Percentiles rank a stretch among this genome's conserved stretches.
These are phyloP conservation scores for Ophiocordyceps camponoti-rufipedis DNA, from an alignment of 2,329 filamentous ascomycete species.

Conservation along the genomic window DNA sequence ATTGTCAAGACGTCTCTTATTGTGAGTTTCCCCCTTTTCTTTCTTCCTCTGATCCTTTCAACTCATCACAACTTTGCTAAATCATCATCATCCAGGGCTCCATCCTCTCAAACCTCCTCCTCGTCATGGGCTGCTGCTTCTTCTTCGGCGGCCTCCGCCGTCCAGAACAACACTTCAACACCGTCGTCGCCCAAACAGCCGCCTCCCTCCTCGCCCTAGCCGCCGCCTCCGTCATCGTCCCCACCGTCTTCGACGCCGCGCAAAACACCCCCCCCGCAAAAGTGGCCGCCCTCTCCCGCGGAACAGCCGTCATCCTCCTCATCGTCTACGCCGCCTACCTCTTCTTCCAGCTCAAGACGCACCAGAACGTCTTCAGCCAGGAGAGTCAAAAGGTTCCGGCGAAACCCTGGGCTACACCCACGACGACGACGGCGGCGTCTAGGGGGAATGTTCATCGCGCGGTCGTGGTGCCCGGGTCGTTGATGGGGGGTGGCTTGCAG, in stretches of 20 bases:
- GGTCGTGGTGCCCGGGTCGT: constrained; percentile 19
- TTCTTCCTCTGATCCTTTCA: constrained; percentile 65
- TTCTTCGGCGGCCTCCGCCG: constrained; percentile 54
- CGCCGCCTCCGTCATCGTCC: constrained; percentile 62
- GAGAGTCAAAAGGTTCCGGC: constrained; percentile 14
- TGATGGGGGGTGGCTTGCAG: constrained; percentile 17
- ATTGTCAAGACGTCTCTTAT: constrained; percentile 89
- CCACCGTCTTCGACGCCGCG: constrained; percentile 35
- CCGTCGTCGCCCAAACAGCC: constrained; percentile 61
- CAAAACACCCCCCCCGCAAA: constrained; percentile 27
- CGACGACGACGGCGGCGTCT: constrained; percentile 5
- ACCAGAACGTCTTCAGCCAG: constrained; percentile 52
- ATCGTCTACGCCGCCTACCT: constrained; percentile 61
- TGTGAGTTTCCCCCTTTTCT: constrained; percentile 70
- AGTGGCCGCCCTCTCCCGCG: constrained; percentile 52
- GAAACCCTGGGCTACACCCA: not conserved
- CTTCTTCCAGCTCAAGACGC: constrained; percentile 59
- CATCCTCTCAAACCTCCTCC: constrained; percentile 82
- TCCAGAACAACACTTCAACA: constrained; percentile 57
- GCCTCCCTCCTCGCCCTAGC: constrained; percentile 59
- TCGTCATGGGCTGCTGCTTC: constrained; percentile 72
- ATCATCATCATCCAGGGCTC: too few relatives aligned
- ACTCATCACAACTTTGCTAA: too few relatives aligned
- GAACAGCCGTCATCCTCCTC: constrained; percentile 58
- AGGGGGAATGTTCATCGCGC: constrained; percentile 20